Conservation (phyloP, 306 rosid genomes). For the Arachis hypogaea region DNA sequence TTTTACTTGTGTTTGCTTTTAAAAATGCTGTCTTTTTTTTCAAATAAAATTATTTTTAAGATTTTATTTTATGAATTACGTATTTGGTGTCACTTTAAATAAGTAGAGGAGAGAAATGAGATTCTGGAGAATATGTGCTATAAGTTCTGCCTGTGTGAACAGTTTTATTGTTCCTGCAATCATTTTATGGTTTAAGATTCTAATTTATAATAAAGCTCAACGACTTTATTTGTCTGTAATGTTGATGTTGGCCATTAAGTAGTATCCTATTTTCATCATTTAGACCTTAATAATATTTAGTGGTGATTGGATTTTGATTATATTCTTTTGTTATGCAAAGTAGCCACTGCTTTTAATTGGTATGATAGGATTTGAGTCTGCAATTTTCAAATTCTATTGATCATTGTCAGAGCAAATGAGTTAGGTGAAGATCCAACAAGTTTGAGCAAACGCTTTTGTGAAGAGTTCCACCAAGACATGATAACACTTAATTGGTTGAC, state of each 20-base stretch:
- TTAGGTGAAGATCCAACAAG: constrained; percentile 84
- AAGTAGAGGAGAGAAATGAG: constrained; percentile 18
- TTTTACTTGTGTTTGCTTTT: no score
- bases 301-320: neutral
- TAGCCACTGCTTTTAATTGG: constrained; percentile 55
- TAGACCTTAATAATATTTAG: neutral
- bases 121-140: constrained; percentile 7
- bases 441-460: constrained; percentile 76
- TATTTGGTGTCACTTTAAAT: constrained; percentile 13
- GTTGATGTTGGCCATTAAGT: neutral
- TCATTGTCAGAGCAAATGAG: constrained; percentile 80
- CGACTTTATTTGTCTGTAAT: neutral
- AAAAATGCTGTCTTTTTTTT: no score
- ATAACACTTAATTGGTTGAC: constrained; percentile 68
- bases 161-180: neutral
- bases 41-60: neutral
- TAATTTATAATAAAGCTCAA: neutral
- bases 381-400: constrained; percentile 58
- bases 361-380: constrained; percentile 58
- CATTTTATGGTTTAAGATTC: constrained; percentile 6
- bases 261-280: constrained; percentile 25
- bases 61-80: constrained; percentile 6
- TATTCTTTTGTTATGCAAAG: constrained; percentile 8
- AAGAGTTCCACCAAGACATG: constrained; percentile 87
- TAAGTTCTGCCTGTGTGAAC: neutral